Percentiles rank a stretch among this genome's conserved stretches.
Evolutionary conservation across 148 eudicot genomes (phyloP).

Genomic region (Agrostemma githago): DNA sequence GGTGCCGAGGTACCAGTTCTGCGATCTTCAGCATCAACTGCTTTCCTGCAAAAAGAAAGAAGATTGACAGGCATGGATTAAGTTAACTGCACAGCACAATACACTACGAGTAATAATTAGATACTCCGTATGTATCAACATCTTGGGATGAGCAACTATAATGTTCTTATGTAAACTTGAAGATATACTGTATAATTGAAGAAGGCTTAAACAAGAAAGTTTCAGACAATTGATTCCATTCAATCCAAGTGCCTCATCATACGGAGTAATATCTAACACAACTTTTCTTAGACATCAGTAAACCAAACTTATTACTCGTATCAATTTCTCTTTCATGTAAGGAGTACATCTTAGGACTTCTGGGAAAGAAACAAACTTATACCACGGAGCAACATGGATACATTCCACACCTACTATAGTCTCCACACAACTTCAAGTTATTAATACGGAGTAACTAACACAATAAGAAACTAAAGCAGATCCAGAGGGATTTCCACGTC

Average conservation of each 20-base stretch:
- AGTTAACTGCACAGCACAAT: too few relatives aligned
- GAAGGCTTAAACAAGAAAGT: slow-evolving; percentile 1
- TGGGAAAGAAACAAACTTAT: background rate
- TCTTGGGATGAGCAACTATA: background rate
- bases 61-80: background rate
- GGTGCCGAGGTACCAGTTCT: slow-evolving; percentile 70
- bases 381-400: background rate
- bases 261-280: background rate
- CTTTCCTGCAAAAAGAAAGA: slow-evolving; percentile 25
- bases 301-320: background rate
- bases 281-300: background rate
- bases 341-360: background rate
- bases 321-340: background rate
- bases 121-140: background rate
- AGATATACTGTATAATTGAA: background rate
- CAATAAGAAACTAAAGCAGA: too few relatives aligned
- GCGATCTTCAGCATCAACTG: slow-evolving; percentile 56
- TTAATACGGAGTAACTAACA: too few relatives aligned
- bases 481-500: too few relatives aligned
- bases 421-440: background rate
- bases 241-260: background rate
- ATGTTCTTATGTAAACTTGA: too few relatives aligned
- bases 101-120: too few relatives aligned
- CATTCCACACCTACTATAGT: background rate
- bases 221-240: background rate